Evolutionary conservation across 352 stramenopile species (phyloP).

Genomic region (Globisporangium radiosum): DNA sequence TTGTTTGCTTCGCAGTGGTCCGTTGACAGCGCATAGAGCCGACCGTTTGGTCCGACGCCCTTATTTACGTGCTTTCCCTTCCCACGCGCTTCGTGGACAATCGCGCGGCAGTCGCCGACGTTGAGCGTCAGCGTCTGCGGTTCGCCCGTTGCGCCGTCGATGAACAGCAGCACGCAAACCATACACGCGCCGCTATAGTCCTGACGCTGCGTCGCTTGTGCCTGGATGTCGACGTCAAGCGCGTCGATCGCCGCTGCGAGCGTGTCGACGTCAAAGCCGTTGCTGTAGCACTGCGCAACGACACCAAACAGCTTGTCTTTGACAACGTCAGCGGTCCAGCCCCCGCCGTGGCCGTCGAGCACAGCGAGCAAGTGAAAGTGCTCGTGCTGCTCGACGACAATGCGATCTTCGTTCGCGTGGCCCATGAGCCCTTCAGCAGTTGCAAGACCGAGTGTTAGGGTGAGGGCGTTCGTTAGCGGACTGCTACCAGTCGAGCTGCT

Average conservation of each 20-base stretch:
- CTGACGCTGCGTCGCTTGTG: slow-evolving; percentile 22
- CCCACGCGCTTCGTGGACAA: slow-evolving; percentile 29
- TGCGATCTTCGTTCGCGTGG: slow-evolving; percentile 65
- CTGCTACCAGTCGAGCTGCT: background rate
- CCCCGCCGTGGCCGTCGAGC: slow-evolving; percentile 69
- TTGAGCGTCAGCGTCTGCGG: slow-evolving; percentile 60
- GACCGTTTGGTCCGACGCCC: slow-evolving; percentile 6
- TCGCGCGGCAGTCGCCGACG: slow-evolving; percentile 64
- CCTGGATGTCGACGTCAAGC: slow-evolving; percentile 40
- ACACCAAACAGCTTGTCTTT: slow-evolving; percentile 36
- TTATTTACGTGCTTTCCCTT: slow-evolving; percentile 17
- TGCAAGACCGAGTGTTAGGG: slow-evolving; percentile 31
- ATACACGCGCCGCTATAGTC: slow-evolving; percentile 70
- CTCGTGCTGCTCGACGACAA: slow-evolving; percentile 39
- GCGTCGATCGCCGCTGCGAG: slow-evolving; percentile 36
- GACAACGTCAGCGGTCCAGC: slow-evolving; percentile 49
- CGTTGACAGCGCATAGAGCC: slow-evolving; percentile 29
- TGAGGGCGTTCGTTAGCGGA: slow-evolving; percentile 27
- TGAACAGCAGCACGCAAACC: slow-evolving; percentile 45
- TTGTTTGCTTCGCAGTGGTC: slow-evolving; percentile 72
- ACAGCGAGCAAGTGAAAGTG: slow-evolving; percentile 62
- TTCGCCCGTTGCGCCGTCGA: slow-evolving; percentile 23
- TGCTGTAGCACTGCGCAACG: slow-evolving; percentile 36
- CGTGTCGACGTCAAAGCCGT: slow-evolving; percentile 22
- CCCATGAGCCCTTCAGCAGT: slow-evolving; percentile 44